Evolutionary conservation across 129 eudicot genomes (phyloP).

Genomic region (Oenanthe sinensis): DNA sequence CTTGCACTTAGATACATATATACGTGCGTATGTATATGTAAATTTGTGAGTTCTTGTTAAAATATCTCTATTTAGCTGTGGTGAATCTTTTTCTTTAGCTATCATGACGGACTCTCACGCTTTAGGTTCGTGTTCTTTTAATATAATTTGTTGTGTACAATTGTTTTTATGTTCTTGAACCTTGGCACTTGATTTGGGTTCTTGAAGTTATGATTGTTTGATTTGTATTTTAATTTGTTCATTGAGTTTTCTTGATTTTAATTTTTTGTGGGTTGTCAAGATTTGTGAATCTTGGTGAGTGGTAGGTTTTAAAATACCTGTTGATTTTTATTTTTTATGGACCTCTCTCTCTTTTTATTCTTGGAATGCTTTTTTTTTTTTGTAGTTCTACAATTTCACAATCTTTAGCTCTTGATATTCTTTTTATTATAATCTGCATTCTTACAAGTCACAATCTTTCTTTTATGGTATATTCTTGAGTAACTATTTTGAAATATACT

Average conservation of each 20-base stretch:
- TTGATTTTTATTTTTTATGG: neutral
- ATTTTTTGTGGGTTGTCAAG: too few species aligned
- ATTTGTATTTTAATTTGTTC: neutral
- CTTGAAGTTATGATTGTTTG: neutral
- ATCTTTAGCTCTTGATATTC: neutral
- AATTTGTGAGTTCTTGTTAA: neutral
- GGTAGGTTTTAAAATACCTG: neutral
- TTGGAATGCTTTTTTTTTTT: neutral
- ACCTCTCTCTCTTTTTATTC: neutral
- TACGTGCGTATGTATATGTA: neutral
- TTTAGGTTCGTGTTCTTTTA: neutral
- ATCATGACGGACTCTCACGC: neutral
- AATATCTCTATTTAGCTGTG: neutral
- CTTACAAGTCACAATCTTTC: too few species aligned
- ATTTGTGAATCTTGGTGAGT: constrained; percentile 1
- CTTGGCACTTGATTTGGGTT: constrained; percentile 2
- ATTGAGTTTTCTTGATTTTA: neutral
- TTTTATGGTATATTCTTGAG: neutral
- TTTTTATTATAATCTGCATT: too few species aligned
- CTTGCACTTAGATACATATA: neutral
- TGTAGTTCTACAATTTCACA: neutral
- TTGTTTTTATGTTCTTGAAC: neutral
- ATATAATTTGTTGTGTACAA: neutral
- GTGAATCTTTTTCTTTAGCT: neutral
- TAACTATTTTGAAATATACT: neutral